Evolutionary conservation across 2,329 filamentous ascomycete genomes (phyloP).

Genomic region (Colletotrichum godetiae): DNA sequence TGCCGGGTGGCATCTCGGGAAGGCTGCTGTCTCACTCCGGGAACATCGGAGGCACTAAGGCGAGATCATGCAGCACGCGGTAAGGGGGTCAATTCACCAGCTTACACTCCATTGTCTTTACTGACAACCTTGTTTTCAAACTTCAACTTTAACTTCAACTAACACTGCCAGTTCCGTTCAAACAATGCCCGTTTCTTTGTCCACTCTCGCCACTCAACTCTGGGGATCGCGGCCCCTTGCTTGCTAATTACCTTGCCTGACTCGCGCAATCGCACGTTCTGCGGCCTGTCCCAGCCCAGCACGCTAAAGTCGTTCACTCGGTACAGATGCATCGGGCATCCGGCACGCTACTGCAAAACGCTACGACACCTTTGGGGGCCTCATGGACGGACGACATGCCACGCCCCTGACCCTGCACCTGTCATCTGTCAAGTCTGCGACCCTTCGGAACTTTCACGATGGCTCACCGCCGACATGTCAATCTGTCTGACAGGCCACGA

Average conservation of each 20-base stretch:
- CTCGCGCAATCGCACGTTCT: constrained; percentile 19
- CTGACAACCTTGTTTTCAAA: not conserved
- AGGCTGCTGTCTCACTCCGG: not conserved
- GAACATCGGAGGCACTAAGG: not conserved
- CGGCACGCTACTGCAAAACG: constrained; percentile 8
- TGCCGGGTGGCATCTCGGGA: not conserved
- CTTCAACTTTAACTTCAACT: not conserved
- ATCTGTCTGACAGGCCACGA: not conserved
- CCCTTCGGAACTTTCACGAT: not conserved
- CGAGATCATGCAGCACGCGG: not conserved
- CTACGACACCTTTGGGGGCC: not conserved
- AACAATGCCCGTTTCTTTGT: not conserved
- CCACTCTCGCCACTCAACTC: not conserved
- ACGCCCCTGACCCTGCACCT: not conserved
- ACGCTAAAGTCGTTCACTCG: constrained; percentile 18
- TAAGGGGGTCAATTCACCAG: no score
- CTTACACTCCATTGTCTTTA: not conserved
- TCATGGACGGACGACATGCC: not conserved
- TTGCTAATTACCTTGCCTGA: constrained; percentile 1
- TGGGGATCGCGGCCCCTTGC: not conserved
- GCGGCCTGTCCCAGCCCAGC: not conserved
- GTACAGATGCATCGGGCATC: not conserved
- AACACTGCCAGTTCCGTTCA: not conserved
- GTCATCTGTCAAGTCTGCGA: not conserved
- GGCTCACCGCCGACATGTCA: not conserved